Evolutionary conservation across 2,329 filamentous ascomycete genomes (phyloP).

Genomic region (Cercospora berteroae): DNA sequence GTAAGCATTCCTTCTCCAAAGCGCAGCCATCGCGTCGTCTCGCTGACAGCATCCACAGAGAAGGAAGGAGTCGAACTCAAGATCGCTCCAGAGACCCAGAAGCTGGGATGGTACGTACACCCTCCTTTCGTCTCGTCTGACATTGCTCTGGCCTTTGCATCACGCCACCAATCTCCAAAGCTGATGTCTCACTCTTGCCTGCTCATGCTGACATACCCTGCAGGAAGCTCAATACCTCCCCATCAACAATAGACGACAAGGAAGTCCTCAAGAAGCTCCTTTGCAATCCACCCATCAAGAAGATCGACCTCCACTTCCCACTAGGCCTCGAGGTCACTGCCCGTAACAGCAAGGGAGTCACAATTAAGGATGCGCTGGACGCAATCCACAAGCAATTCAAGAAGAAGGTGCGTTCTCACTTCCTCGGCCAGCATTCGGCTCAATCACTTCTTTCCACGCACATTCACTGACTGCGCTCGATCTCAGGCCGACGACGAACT

Average conservation of each 20-base stretch:
- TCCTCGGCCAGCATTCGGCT: not conserved
- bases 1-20: slow-evolving; percentile 11
- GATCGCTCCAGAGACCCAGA: slow-evolving; percentile 79
- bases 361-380: slow-evolving; percentile 93
- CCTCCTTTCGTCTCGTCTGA: not conserved
- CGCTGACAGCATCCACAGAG: slow-evolving; percentile 52
- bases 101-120: slow-evolving; percentile 73
- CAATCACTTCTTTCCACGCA: not conserved
- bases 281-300: slow-evolving; percentile 80
- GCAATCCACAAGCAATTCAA: slow-evolving; percentile 96
- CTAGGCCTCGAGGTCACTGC: slow-evolving; percentile 83
- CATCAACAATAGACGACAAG: slow-evolving; percentile 74
- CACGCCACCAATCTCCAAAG: not conserved
- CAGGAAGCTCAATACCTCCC: slow-evolving; percentile 93
- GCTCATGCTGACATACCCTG: not conserved
- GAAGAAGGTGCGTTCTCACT: slow-evolving; percentile 67
- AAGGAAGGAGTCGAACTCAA: slow-evolving; percentile 68
- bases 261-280: slow-evolving; percentile 79
- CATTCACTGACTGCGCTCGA: slow-evolving; percentile 32
- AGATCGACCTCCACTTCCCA: slow-evolving; percentile 90
- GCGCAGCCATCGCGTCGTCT: not conserved
- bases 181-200: not conserved
- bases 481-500: slow-evolving; percentile 84
- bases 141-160: not conserved
- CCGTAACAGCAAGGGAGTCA: slow-evolving; percentile 89